A percentile compares a stretch with the other conserved stretches of the same genome.
phyloP scores from a whole-genome alignment of 1,284 basidiomycete genomes.

The Ganoderma meredithae region DNA sequence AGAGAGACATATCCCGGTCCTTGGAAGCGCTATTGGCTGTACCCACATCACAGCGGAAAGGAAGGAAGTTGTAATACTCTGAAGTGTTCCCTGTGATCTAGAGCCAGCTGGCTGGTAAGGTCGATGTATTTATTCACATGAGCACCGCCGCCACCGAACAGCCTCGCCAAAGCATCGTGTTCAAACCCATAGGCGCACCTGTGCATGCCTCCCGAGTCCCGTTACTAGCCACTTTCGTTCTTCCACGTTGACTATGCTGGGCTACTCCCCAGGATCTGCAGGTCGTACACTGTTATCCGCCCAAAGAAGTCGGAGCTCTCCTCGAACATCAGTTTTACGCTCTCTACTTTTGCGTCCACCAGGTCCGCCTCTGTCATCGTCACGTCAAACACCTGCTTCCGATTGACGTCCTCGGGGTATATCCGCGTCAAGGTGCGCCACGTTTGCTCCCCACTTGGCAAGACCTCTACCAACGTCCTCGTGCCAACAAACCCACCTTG shows the following conservation, averaged over 20 bases:
- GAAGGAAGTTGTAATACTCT: background rate
- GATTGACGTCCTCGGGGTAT: conserved; percentile 81
- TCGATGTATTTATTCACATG: background rate
- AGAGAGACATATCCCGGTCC: background rate
- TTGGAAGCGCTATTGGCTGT: background rate
- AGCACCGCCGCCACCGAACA: background rate
- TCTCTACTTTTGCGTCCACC: conserved; percentile 44
- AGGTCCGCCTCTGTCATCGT: conserved; percentile 22
- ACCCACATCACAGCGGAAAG: background rate
- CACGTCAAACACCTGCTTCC: conserved; percentile 70
- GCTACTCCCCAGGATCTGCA: conserved; percentile 47
- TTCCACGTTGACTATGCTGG: background rate
- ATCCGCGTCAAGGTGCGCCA: conserved; percentile 62
- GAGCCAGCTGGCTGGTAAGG: background rate
- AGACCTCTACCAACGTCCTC: conserved; percentile 58
- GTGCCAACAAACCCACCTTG: conserved; percentile 86
- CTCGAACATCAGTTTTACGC: conserved; percentile 74
- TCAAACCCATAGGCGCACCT: background rate
- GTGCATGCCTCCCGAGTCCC: background rate
- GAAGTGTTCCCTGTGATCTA: background rate
- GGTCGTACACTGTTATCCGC: conserved; percentile 74
- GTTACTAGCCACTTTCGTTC: background rate
- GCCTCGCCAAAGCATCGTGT: background rate
- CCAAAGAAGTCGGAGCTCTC: conserved; percentile 84
- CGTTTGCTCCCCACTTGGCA: conserved; percentile 35